These are phyloP conservation scores for Biscutella laevigata DNA, from an alignment of 441 rosid genomes.

Conservation along the genomic window DNA sequence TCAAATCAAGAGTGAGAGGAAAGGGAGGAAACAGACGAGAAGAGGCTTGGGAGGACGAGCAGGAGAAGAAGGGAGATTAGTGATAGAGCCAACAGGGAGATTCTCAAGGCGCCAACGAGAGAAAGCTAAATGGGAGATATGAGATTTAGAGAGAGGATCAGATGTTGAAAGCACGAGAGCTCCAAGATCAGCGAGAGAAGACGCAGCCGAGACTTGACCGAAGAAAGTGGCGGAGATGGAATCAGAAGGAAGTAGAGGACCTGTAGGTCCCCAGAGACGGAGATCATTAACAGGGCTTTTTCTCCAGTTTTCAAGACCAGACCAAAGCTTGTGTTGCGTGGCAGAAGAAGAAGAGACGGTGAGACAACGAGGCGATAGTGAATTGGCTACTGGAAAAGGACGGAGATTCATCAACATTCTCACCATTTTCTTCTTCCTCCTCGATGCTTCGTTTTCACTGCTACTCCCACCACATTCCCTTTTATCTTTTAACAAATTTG, in stretches of 20 bases:
- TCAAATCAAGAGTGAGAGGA: neutral
- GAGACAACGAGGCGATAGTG: neutral
- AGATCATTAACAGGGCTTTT: slow-evolving; percentile 47
- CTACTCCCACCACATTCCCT: neutral
- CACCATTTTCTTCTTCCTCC: neutral
- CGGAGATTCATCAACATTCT: slow-evolving; percentile 17
- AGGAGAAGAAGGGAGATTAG: slow-evolving; percentile 50
- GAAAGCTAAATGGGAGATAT: slow-evolving; percentile 67
- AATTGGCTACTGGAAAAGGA: too few species aligned
- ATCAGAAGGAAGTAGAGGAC: slow-evolving; percentile 32
- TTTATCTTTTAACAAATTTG: neutral
- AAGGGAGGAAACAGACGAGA: slow-evolving; percentile 30
- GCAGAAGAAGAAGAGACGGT: slow-evolving; percentile 19
- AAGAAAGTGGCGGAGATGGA: neutral
- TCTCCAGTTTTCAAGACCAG: slow-evolving; percentile 68
- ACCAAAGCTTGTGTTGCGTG: slow-evolving; percentile 41
- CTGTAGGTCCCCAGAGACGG: slow-evolving; percentile 55
- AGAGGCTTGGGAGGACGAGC: slow-evolving; percentile 59
- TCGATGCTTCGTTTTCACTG: neutral
- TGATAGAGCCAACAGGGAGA: slow-evolving; percentile 49
- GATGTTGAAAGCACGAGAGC: slow-evolving; percentile 61
- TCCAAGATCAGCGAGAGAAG: slow-evolving; percentile 78
- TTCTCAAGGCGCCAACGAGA: slow-evolving; percentile 50
- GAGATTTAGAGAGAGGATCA: slow-evolving; percentile 55
- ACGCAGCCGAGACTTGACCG: slow-evolving; percentile 25